A percentile compares a stretch with the other conserved stretches of the same genome.
These are phyloP conservation scores for Raphanus hybrid DNA, from an alignment of 441 rosid genomes.

Conservation along the genomic window DNA sequence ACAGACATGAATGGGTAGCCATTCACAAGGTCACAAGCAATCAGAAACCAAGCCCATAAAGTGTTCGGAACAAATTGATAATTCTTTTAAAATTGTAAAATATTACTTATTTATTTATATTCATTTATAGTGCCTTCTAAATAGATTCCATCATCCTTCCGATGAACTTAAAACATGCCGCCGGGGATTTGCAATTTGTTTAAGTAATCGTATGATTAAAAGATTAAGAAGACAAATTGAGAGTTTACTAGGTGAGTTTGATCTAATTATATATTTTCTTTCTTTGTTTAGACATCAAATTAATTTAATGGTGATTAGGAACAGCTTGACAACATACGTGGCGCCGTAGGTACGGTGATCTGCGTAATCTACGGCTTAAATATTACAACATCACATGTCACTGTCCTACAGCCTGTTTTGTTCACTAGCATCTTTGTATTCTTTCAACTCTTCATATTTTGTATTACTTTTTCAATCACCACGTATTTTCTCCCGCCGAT, in stretches of 20 bases:
- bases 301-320: conserved; percentile 25
- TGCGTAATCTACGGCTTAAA: conserved; percentile 38
- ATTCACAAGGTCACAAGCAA: conserved; percentile 24
- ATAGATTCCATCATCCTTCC: conserved; percentile 30
- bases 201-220: conserved; percentile 2
- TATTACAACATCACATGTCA: conserved; percentile 32
- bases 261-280: conserved; percentile 2
- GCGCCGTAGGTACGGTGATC: conserved; percentile 27
- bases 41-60: conserved; percentile 15
- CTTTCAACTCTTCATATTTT: background rate
- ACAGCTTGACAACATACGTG: conserved; percentile 36
- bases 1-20: conserved; percentile 21
- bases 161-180: conserved; percentile 26
- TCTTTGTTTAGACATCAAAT: conserved; percentile 6
- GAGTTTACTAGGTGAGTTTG: conserved; percentile 21
- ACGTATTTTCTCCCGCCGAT: conserved; percentile 27
- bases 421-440: conserved; percentile 18
- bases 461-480: conserved; percentile 1
- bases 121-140: background rate
- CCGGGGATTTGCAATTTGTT: background rate
- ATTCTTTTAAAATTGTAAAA: background rate
- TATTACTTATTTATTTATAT: background rate
- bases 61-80: conserved; percentile 14
- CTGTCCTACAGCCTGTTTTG: conserved; percentile 34
- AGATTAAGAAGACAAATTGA: conserved; percentile 6